Percentiles rank a stretch among this genome's conserved stretches.
phyloP scores from a whole-genome alignment of 495 filamentous ascomycete species.

The Parmelia sp. region DNA sequence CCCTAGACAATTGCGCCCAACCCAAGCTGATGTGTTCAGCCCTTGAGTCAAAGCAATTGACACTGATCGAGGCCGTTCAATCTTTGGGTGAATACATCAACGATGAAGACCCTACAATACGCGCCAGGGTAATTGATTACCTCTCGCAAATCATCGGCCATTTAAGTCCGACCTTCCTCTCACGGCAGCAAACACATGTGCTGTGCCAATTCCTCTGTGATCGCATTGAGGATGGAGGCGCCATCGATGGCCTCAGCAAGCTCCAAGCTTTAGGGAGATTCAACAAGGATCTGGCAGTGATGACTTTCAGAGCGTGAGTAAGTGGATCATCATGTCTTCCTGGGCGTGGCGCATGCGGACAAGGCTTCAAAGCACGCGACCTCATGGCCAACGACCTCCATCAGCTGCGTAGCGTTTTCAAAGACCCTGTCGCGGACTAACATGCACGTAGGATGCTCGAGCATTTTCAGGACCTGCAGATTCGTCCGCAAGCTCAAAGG shows the following conservation, averaged over 20 bases:
- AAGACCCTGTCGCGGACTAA: not conserved
- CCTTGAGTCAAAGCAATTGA: conserved; percentile 55
- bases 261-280: conserved; percentile 46
- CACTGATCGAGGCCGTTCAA: conserved; percentile 61
- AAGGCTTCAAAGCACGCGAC: not conserved
- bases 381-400: not conserved
- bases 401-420: not conserved
- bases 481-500: conserved; percentile 55
- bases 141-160: conserved; percentile 57
- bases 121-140: conserved; percentile 62
- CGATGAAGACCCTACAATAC: conserved; percentile 57
- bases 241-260: conserved; percentile 43
- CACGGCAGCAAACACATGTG: conserved; percentile 60
- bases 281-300: conserved; percentile 42
- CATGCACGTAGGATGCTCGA: conserved; percentile 36
- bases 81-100: conserved; percentile 65
- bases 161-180: conserved; percentile 53
- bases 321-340: conserved; percentile 20
- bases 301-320: conserved; percentile 47
- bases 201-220: conserved; percentile 55
- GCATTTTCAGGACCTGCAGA: conserved; percentile 54
- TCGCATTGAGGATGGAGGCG: conserved; percentile 55
- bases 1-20: not conserved
- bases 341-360: not conserved
- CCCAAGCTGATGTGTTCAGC: conserved; percentile 36